Conservation (phyloP, 352 stramenopile genomes). For the Pythium periplocum region DNA sequence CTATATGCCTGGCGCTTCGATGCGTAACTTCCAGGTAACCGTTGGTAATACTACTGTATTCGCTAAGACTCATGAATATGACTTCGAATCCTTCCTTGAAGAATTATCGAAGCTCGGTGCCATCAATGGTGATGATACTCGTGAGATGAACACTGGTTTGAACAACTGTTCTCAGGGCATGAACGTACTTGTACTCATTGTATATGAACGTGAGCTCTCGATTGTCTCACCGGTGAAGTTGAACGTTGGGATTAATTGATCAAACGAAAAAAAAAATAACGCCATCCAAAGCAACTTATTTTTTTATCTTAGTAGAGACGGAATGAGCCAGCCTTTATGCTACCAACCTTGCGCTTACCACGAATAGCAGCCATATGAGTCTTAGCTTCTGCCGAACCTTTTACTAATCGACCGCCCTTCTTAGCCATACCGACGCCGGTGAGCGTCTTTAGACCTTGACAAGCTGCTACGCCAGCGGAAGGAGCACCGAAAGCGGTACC, state of each 20-base stretch:
- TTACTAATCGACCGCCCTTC: no score
- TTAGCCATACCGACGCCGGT: no score
- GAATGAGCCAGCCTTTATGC: no score
- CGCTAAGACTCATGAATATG: conserved; percentile 16
- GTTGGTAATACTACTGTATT: conserved; percentile 26
- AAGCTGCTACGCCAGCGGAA: no score
- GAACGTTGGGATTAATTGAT: background rate
- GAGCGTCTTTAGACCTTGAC: no score
- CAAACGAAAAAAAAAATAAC: background rate
- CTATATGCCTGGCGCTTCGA: conserved; percentile 10
- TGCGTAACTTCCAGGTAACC: conserved; percentile 17
- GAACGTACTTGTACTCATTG: conserved; percentile 2
- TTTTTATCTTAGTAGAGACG: background rate
- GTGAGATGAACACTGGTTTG: conserved; percentile 18
- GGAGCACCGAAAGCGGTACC: no score
- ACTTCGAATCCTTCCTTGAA: conserved; percentile 16
- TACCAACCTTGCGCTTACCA: no score
- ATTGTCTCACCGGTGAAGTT: conserved; percentile 2
- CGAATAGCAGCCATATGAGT: no score
- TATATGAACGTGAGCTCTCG: conserved; percentile 2
- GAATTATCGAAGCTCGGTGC: conserved; percentile 16
- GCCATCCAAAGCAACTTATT: background rate
- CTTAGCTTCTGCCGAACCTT: no score
- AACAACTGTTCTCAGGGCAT: conserved; percentile 4
- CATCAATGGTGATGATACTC: conserved; percentile 19